Conservation (phyloP, 2,329 filamentous ascomycete genomes). For the Fusarium bulbicola region DNA sequence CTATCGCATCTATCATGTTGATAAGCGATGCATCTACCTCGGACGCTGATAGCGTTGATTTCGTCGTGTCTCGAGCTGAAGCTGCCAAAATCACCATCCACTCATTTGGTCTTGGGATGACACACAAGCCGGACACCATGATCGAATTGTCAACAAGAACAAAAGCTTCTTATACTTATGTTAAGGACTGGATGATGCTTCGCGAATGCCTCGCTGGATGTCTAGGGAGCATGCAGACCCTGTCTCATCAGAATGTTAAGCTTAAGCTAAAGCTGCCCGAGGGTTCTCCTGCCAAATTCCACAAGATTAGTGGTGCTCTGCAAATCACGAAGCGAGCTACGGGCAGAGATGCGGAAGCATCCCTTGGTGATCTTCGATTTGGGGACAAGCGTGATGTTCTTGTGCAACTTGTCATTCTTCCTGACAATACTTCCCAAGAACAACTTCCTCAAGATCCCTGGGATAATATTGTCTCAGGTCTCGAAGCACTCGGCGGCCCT, state of each 20-base stretch:
- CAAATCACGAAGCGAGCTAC: constrained; percentile 97
- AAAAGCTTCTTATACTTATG: constrained; percentile 96
- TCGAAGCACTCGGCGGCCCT: constrained; percentile 91
- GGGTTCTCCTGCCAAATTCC: constrained; percentile 96
- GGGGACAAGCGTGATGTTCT: constrained; percentile 95
- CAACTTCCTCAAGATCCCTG: constrained; percentile 91
- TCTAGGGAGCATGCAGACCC: constrained; percentile 87
- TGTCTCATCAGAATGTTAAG: constrained; percentile 98
- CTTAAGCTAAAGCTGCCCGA: constrained; percentile 93
- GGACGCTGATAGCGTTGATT: constrained; percentile 94
- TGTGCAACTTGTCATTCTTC: constrained; percentile 90
- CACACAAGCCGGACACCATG: constrained; percentile 98
- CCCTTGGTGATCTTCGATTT: constrained; percentile 90
- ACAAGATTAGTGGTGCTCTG: constrained; percentile 96
- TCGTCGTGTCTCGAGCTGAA: constrained; percentile 95
- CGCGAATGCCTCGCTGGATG: constrained; percentile 95
- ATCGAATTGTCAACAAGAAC: constrained; percentile 95
- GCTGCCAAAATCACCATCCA: constrained; percentile 98
- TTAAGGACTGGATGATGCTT: constrained; percentile 99
- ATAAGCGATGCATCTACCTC: constrained; percentile 98
- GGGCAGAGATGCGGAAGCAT: constrained; percentile 91
- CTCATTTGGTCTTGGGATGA: constrained; percentile 94
- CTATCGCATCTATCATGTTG: constrained; percentile 92
- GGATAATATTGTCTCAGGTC: constrained; percentile 95
- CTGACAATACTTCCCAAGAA: constrained; percentile 84